A percentile compares a stretch with the other conserved stretches of the same genome.
These are phyloP conservation scores for Russula vinacea DNA, from an alignment of 768 basidiomycete genomes.

Conservation along the genomic window DNA sequence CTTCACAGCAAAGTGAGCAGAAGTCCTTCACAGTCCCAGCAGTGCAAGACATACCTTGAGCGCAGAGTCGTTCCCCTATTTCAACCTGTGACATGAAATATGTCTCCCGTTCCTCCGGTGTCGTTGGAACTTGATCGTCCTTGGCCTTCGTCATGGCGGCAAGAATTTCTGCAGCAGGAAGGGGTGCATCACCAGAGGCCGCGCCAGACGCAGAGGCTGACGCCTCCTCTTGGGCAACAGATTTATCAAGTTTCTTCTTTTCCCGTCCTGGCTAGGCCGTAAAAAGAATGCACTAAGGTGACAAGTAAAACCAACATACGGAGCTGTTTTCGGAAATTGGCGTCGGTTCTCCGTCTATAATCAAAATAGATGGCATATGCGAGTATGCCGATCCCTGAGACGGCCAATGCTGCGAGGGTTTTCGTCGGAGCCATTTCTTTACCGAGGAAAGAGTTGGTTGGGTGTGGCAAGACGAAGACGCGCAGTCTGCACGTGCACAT, in stretches of 20 bases:
- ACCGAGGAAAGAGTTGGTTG: too few relatives aligned
- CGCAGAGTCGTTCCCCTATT: conserved; percentile 79
- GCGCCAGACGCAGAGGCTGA: background rate
- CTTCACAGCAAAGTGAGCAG: conserved; percentile 41
- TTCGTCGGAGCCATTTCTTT: conserved; percentile 26
- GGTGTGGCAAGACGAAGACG: background rate
- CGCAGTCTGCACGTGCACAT: background rate
- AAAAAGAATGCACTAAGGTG: background rate
- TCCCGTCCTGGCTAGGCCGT: conserved; percentile 65
- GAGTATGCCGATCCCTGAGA: conserved; percentile 51
- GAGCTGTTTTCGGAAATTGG: conserved; percentile 81
- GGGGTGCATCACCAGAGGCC: conserved; percentile 32
- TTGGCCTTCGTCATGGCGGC: conserved; percentile 65
- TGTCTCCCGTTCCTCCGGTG: conserved; percentile 74
- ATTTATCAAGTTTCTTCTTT: conserved; percentile 82
- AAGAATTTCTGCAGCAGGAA: conserved; percentile 54
- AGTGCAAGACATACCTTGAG: conserved; percentile 55
- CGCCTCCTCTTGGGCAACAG: conserved; percentile 38
- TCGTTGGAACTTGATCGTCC: conserved; percentile 61
- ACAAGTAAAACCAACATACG: conserved; percentile 22
- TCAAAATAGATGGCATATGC: conserved; percentile 95
- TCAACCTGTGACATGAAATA: conserved; percentile 92
- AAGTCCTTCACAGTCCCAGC: conserved; percentile 3
- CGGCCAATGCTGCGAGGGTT: conserved; percentile 42
- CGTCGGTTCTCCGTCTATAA: conserved; percentile 86